Percentiles rank a stretch among this genome's conserved stretches.
Conservation (phyloP, 1,284 basidiomycete genomes). For the Hemileia vastatrix region DNA sequence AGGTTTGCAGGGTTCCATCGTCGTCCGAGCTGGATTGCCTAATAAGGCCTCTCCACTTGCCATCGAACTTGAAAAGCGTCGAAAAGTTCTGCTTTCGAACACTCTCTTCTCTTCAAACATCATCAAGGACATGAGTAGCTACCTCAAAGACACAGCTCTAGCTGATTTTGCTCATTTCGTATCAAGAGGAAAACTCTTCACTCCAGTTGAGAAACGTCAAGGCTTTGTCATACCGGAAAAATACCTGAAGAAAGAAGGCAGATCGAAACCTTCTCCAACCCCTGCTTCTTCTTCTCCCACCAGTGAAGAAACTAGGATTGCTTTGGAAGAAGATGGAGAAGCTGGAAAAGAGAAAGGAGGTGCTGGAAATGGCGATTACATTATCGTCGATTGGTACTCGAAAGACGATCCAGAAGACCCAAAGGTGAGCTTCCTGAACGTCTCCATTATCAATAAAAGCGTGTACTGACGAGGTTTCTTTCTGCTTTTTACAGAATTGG, state of each 20-base stretch:
- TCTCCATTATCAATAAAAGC: no score
- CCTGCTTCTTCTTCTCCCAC: background rate
- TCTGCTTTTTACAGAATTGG: conserved; percentile 29
- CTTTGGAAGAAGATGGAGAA: background rate
- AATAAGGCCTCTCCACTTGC: no score
- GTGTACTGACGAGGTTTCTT: background rate
- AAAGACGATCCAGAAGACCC: conserved; percentile 35
- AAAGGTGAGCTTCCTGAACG: background rate
- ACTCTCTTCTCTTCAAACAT: no score
- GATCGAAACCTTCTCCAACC: background rate
- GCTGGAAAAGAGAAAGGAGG: background rate
- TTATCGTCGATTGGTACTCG: conserved; percentile 35
- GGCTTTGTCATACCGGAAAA: background rate
- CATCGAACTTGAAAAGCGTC: no score
- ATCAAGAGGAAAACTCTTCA: background rate
- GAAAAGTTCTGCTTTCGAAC: no score
- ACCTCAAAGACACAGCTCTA: background rate
- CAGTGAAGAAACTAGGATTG: background rate
- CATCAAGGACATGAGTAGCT: background rate
- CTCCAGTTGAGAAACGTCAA: background rate
- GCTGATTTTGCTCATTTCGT: background rate
- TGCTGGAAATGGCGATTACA: conserved; percentile 18
- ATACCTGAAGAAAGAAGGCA: background rate
- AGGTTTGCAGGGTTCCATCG: no score
- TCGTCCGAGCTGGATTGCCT: no score